Evolutionary conservation across 495 filamentous ascomycete species (phyloP).

Genomic region (Penicillium simplicissimum): DNA sequence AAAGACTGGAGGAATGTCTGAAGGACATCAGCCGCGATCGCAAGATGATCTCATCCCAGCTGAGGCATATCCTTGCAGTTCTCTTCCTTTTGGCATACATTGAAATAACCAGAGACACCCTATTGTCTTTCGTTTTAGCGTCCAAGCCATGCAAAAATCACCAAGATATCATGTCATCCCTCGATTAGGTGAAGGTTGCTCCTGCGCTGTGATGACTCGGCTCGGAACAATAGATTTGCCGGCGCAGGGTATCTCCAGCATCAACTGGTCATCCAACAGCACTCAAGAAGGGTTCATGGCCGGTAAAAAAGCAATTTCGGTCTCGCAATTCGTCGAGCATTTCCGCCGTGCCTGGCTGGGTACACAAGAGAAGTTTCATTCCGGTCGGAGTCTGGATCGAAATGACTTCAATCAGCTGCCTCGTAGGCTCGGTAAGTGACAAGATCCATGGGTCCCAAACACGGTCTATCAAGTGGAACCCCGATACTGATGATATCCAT

Average conservation of each 20-base stretch:
- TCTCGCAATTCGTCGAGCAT: slow-evolving; percentile 53
- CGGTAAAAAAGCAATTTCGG: slow-evolving; percentile 41
- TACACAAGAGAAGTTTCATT: slow-evolving; percentile 20
- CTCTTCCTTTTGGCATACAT: slow-evolving; percentile 10
- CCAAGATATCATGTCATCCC: background rate
- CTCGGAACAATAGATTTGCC: slow-evolving; percentile 29
- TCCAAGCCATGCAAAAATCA: background rate
- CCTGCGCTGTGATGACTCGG: background rate
- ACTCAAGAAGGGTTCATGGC: slow-evolving; percentile 13
- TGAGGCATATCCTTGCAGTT: slow-evolving; percentile 7
- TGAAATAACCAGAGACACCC: background rate
- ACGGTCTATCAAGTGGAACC: slow-evolving; percentile 7
- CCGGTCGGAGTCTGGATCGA: slow-evolving; percentile 4
- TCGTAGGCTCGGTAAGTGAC: slow-evolving; percentile 16
- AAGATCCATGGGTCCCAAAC: background rate
- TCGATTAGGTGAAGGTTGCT: background rate
- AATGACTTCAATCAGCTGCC: slow-evolving; percentile 11
- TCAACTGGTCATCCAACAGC: slow-evolving; percentile 7
- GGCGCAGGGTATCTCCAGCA: background rate
- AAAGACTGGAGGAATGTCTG: slow-evolving; percentile 3
- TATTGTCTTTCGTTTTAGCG: too few species aligned
- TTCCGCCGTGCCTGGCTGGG: slow-evolving; percentile 52
- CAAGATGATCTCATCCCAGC: slow-evolving; percentile 7
- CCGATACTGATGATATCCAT: slow-evolving; percentile 6
- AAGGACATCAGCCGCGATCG: slow-evolving; percentile 1